These are phyloP conservation scores for Excoecaria agallocha DNA, from an alignment of 345 rosid genomes.

Conservation along the genomic window DNA sequence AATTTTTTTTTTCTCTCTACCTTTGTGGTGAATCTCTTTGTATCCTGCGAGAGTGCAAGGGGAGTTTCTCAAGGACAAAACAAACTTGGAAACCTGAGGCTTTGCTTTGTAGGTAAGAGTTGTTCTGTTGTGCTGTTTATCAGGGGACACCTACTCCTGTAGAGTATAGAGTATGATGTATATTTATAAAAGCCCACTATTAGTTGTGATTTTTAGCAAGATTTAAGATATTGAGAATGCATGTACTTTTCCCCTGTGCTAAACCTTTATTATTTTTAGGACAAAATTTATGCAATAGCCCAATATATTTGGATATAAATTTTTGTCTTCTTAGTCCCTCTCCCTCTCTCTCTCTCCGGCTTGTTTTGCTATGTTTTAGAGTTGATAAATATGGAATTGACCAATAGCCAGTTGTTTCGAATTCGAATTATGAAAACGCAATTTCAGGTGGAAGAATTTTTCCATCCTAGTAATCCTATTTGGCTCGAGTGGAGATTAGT, in stretches of 20 bases:
- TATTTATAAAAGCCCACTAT: conserved; percentile 18
- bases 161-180: conserved; percentile 22
- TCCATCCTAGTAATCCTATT: no score
- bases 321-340: background rate
- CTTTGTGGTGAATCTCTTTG: background rate
- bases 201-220: conserved; percentile 17
- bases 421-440: no score
- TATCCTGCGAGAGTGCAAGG: conserved; percentile 16
- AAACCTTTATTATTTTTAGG: background rate
- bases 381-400: no score
- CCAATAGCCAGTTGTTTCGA: no score
- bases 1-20: background rate
- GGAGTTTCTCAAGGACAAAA: conserved; percentile 14
- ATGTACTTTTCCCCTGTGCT: background rate
- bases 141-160: conserved; percentile 12
- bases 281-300: no score
- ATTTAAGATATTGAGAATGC: conserved; percentile 1
- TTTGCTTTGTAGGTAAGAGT: conserved; percentile 21
- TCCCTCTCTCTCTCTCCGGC: no score
- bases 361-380: no score
- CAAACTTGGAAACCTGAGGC: conserved; percentile 27
- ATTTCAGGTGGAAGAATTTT: no score
- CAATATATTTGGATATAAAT: no score
- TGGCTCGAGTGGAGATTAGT: no score
- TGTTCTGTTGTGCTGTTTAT: background rate